Evolutionary conservation across 2,329 filamentous ascomycete species (phyloP), one percentile per base, ranked within the genome.

Genomic region (Aspergillus versicolor): DNA sequence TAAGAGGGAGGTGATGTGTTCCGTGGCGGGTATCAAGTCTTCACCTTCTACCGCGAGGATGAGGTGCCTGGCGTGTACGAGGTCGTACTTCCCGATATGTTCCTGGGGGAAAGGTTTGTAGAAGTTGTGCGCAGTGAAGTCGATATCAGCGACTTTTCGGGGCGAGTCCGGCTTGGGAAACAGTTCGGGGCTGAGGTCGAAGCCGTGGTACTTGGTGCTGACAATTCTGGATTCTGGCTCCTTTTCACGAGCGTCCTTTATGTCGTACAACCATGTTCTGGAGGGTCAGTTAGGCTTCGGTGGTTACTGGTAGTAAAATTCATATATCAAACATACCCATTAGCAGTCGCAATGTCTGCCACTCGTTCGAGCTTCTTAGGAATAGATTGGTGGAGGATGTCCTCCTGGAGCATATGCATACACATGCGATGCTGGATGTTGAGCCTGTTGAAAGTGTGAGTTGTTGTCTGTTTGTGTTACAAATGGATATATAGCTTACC

Each of bases 21-120:
- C 12, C 22, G 48, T 17, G 12, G 44, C 51, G 3, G 34, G 17
- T 32, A 19, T 6, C 4, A 54, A 17, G 17, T 43, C 44, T 5
- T 21, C 6, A 7, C 30, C 44, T 22, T 15, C 9, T 4, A 48
- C 30, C 6, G 52, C 38, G 24, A 54, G 44, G 7, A 38, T 19
- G 11, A 54, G 45, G 5, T 48, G 37, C 13, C 52, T 24, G 13
- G 27, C 44, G 13, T 54, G 52, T 2, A 54, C 52, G 19, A 54
- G 44, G 37, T 54, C 52, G 38, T 54, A 54, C 43, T 48, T 46
- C 15, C 43, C 52, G 13, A 48, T 12, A n/a, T 54, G 44, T 17
- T 54, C 52, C 5, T 41, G 17, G 2, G 52, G 52, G 24, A 54
- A 54, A 11, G 52, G 52, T 12, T 42, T 41, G 52, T 42, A 54